Percentiles rank a stretch among this genome's conserved stretches.
Evolutionary conservation across 2,329 filamentous ascomycete genomes (phyloP).

Genomic region (Leptodontidium sp.): DNA sequence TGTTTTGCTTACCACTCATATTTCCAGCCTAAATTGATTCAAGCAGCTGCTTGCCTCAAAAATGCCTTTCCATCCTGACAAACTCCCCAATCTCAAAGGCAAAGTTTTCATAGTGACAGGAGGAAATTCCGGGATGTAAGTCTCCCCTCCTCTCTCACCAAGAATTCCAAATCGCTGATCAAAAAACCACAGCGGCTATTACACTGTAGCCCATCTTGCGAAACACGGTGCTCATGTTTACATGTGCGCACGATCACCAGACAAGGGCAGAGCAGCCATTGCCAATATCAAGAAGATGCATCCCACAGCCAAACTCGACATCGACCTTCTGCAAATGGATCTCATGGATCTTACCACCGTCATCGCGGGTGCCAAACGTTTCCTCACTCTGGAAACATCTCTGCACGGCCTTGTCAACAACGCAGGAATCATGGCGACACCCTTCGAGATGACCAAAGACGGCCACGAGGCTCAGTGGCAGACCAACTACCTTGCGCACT

Average conservation of each 20-base stretch:
- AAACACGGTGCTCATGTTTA: slow-evolving; percentile 41
- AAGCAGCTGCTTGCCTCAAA: slow-evolving; percentile 7
- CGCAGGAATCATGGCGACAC: slow-evolving; percentile 52
- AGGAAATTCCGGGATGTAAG: slow-evolving; percentile 45
- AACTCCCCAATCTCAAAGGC: slow-evolving; percentile 35
- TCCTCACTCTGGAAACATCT: slow-evolving; percentile 32
- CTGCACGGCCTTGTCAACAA: slow-evolving; percentile 53
- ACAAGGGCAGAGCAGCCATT: slow-evolving; percentile 36
- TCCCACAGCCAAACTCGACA: slow-evolving; percentile 33
- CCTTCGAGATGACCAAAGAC: slow-evolving; percentile 47
- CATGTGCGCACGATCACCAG: slow-evolving; percentile 35
- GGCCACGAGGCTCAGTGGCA: slow-evolving; percentile 49
- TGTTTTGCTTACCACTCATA: slow-evolving; percentile 28
- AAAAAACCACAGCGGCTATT: slow-evolving; percentile 48
- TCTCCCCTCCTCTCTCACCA: slow-evolving; percentile 16
- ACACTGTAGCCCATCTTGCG: slow-evolving; percentile 51
- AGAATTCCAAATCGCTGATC: slow-evolving; percentile 13
- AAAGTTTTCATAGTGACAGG: slow-evolving; percentile 45
- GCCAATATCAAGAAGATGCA: slow-evolving; percentile 31
- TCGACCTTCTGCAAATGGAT: slow-evolving; percentile 48
- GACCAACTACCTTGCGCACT: slow-evolving; percentile 47
- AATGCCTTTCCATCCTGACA: slow-evolving; percentile 38
- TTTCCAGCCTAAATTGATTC: slow-evolving; percentile 18
- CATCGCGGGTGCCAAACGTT: slow-evolving; percentile 40
- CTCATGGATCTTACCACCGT: slow-evolving; percentile 49